These are phyloP conservation scores for Phialophora expanda DNA, from an alignment of 2,329 filamentous ascomycete species.

Conservation along the genomic window DNA sequence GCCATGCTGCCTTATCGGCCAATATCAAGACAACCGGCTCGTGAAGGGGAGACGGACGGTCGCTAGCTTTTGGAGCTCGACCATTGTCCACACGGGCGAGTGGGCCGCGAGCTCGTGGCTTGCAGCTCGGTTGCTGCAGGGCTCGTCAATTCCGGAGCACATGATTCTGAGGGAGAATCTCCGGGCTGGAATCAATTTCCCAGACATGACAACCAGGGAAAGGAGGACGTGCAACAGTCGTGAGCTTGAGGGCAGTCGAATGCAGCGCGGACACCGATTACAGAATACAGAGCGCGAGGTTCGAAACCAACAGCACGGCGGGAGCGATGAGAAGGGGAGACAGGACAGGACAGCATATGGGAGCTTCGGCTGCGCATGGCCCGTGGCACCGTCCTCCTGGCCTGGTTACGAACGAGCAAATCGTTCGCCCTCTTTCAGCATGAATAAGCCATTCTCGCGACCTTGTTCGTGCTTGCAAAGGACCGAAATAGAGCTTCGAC, in stretches of 20 bases:
- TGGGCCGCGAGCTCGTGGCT: constrained; percentile 25
- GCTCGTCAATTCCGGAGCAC: constrained; percentile 18
- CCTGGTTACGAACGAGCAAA: constrained; percentile 11
- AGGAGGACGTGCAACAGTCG: not conserved
- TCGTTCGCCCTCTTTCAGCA: not conserved
- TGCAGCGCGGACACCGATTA: not conserved
- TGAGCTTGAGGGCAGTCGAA: not conserved
- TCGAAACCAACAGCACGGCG: not conserved
- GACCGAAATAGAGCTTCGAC: not conserved
- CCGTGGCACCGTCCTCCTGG: constrained; percentile 4
- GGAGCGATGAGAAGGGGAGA: not conserved
- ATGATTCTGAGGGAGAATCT: constrained; percentile 13
- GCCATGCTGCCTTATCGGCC: constrained; percentile 24
- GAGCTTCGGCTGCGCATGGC: constrained; percentile 1
- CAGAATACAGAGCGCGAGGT: not conserved
- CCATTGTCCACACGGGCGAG: constrained; percentile 20
- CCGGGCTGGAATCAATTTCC: not conserved
- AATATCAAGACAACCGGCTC: constrained; percentile 19
- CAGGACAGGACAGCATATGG: not conserved
- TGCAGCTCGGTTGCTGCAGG: constrained; percentile 33
- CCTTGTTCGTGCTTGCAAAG: not conserved
- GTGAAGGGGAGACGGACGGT: constrained; percentile 7
- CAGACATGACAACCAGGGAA: not conserved
- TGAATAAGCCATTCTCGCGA: not conserved
- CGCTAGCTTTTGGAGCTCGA: constrained; percentile 6